Evolutionary conservation across 352 stramenopile species (phyloP).

Genomic region (Pythium diclinum): DNA sequence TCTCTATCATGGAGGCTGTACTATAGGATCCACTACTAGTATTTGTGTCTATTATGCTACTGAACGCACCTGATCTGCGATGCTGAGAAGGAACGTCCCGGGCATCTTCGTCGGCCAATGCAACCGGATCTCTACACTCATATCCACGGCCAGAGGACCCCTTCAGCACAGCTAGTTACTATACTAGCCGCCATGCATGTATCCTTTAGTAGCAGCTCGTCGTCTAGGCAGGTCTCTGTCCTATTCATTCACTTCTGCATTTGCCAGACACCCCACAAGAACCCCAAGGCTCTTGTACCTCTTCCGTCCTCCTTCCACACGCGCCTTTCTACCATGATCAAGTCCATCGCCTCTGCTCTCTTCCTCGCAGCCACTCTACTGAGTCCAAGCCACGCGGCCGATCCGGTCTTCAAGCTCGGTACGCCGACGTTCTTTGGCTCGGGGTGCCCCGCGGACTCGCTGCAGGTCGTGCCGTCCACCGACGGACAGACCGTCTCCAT

Average conservation of each 20-base stretch:
- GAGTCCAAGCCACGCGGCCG: not conserved
- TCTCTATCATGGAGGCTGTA: too few species aligned
- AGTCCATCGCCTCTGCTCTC: not conserved
- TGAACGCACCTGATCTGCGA: slow-evolving; percentile 1
- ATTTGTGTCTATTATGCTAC: not conserved
- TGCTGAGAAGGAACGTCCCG: not conserved
- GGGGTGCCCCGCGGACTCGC: slow-evolving; percentile 20
- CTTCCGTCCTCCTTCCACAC: not conserved
- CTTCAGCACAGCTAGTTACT: not conserved
- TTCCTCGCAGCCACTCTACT: not conserved
- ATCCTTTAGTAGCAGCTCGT: not conserved
- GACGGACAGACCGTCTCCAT: slow-evolving; percentile 27
- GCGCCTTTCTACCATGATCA: not conserved
- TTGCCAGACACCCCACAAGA: not conserved
- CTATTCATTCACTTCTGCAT: not conserved
- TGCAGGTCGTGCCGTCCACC: slow-evolving; percentile 17
- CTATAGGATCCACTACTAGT: too few species aligned
- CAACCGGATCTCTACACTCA: not conserved
- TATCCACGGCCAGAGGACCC: not conserved
- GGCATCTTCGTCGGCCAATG: not conserved
- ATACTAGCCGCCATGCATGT: not conserved
- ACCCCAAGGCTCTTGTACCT: not conserved
- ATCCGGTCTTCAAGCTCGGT: slow-evolving; percentile 25
- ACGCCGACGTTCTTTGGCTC: slow-evolving; percentile 27
- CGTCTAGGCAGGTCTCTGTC: not conserved